phyloP scores from a whole-genome alignment of 257 asterid genomes.

The Solanum chaucha region DNA sequence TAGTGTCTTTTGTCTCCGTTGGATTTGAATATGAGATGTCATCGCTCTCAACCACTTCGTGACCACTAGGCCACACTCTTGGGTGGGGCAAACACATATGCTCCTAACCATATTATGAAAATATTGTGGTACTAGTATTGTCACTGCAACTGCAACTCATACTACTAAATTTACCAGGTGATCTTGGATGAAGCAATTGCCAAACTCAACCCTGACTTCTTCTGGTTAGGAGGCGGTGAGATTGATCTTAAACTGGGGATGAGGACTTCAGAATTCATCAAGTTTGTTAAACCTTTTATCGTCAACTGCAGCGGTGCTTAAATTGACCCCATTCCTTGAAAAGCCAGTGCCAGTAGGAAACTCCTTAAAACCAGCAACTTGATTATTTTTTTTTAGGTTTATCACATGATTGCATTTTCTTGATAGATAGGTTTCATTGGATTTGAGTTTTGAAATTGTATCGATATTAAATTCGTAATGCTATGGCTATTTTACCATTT shows the following conservation, averaged over 20 bases:
- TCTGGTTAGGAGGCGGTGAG: slow-evolving; percentile 98
- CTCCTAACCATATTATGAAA: neutral
- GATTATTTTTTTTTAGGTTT: neutral
- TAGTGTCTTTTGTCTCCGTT: neutral
- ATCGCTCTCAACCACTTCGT: neutral
- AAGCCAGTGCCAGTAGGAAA: neutral
- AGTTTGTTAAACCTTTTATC: slow-evolving; percentile 68
- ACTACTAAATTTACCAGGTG: slow-evolving; percentile 34
- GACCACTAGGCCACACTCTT: neutral
- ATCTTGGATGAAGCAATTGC: slow-evolving; percentile 82
- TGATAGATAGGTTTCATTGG: neutral
- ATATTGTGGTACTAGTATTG: neutral
- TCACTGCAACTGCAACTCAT: neutral
- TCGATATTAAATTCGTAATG: neutral
- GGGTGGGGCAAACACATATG: neutral
- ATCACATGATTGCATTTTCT: neutral
- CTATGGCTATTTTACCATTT: neutral
- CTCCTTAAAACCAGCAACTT: neutral
- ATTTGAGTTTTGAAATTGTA: neutral
- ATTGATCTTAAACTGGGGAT: slow-evolving; percentile 74
- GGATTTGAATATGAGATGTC: neutral
- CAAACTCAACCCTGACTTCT: slow-evolving; percentile 66
- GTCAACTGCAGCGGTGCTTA: slow-evolving; percentile 55
- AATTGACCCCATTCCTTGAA: neutral
- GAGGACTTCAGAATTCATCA: slow-evolving; percentile 51